Evolutionary conservation across 306 rosid species (phyloP), one percentile per base, ranked within the genome.

Genomic region (Cicer yamashitae): DNA sequence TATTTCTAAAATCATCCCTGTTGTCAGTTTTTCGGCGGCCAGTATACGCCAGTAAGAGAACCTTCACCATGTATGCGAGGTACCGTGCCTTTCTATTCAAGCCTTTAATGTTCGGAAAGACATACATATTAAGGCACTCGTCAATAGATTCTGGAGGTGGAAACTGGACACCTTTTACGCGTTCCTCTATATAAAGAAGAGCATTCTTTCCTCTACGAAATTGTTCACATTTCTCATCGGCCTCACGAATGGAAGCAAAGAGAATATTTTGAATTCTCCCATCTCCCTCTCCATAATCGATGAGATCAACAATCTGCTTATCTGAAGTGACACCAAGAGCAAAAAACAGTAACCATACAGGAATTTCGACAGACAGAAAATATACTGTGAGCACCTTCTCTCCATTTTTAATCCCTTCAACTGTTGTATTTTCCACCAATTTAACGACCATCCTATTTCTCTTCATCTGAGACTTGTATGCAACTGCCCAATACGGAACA

Each of bases 51-150:
- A 86, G 81, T n/a, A 96, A 73, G 45, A 96, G 91, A 77, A 93
- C 91, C 81, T 92, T 92, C 69, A 92, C 98, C 99, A 96, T 96
- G 79, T 96, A 90, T 6, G 93, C 98, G 46, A 96, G 87, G 85
- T 86, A 92, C 38, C 90, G 91, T 8, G 90, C 93, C 84, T 89
- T 96, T 62, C 84, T 91, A 66, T 86, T 88, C 45, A 75, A 66
- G 45, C 93, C 88, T 64, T 10, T 86, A 70, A 89, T 67, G 77
- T 70, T 84, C n/a, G 97, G 91, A 83, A 96, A 96, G 59, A 85
- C 60, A 65, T 88, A 89, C 46, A 65, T 57, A 61, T 51, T 56
- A 8, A 92, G 79, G 85, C 98, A 92, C 18, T 96, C 96, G 44
- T 90, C 92, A 48, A 82, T 77, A 57, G 87, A 73, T 79, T 92